Conservation (phyloP, 768 basidiomycete species). For the Tubosaeta brunneosetosa region DNA sequence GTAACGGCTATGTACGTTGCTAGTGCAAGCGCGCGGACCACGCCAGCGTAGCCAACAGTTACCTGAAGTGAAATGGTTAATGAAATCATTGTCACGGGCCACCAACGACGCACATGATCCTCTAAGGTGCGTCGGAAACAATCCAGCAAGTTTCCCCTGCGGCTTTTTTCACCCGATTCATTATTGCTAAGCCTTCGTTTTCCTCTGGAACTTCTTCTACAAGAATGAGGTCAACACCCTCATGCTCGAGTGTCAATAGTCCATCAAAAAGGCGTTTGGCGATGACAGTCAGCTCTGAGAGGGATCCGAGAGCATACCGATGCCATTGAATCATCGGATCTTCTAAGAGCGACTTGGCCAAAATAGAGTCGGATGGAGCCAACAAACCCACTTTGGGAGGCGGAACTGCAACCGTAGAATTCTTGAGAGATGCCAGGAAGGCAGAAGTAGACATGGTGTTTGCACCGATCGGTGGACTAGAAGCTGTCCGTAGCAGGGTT, state of each 20-base stretch:
- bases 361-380: conserved; percentile 52
- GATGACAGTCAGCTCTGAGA: conserved; percentile 56
- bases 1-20: background rate
- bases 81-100: background rate
- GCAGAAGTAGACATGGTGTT: conserved; percentile 27
- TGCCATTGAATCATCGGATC: conserved; percentile 48
- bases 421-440: conserved; percentile 43
- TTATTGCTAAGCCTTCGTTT: conserved; percentile 84
- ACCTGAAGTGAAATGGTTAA: background rate
- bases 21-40: background rate
- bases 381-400: conserved; percentile 60
- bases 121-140: conserved; percentile 9
- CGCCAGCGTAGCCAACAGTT: no score
- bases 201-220: conserved; percentile 81
- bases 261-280: conserved; percentile 88
- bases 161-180: conserved; percentile 92
- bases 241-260: conserved; percentile 69
- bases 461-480: conserved; percentile 37
- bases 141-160: conserved; percentile 54
- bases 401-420: conserved; percentile 3
- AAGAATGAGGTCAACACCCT: conserved; percentile 76
- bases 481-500: conserved; percentile 56
- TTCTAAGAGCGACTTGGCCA: conserved; percentile 28
- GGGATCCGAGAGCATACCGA: conserved; percentile 47
- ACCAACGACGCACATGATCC: conserved; percentile 12